phyloP scores from a whole-genome alignment of 148 eudicot genomes.

The Hydrangea macrophylla region DNA sequence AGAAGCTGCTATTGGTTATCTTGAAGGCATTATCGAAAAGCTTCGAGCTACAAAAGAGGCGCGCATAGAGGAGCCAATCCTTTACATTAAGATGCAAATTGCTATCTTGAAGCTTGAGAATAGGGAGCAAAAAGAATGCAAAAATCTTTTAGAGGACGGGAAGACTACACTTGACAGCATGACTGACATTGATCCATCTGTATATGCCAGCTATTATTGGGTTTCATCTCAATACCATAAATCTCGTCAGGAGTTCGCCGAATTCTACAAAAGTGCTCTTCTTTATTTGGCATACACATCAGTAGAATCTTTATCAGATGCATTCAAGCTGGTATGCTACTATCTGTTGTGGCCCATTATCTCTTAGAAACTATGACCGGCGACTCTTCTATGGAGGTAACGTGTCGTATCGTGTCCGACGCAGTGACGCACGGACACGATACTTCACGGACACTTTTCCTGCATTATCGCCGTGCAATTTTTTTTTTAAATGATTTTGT shows the following conservation, averaged over 20 bases:
- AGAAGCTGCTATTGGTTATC: slow-evolving; percentile 82
- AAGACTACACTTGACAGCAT: slow-evolving; percentile 82
- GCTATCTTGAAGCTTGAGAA: slow-evolving; percentile 74
- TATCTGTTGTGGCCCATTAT: neutral
- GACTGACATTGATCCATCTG: slow-evolving; percentile 98
- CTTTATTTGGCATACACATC: slow-evolving; percentile 94
- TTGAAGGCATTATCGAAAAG: slow-evolving; percentile 86
- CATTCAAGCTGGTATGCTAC: slow-evolving; percentile 76
- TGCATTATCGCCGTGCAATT: too few relatives aligned
- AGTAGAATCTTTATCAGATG: slow-evolving; percentile 83
- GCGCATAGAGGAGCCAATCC: slow-evolving; percentile 84
- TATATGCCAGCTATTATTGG: slow-evolving; percentile 88
- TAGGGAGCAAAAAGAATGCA: slow-evolving; percentile 84
- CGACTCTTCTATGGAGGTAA: too few relatives aligned
- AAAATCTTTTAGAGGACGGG: slow-evolving; percentile 77
- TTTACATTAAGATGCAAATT: slow-evolving; percentile 82
- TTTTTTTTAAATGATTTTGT: too few relatives aligned
- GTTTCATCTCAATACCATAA: slow-evolving; percentile 86
- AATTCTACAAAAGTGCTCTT: slow-evolving; percentile 89
- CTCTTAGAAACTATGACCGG: too few relatives aligned
- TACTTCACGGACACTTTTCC: too few relatives aligned
- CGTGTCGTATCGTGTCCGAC: too few relatives aligned
- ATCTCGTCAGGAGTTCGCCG: slow-evolving; percentile 82
- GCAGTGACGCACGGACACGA: too few relatives aligned
- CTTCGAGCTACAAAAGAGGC: slow-evolving; percentile 65